A percentile compares a stretch with the other conserved stretches of the same genome.
phyloP scores from a whole-genome alignment of 345 rosid species.

The Geranium brycei region DNA sequence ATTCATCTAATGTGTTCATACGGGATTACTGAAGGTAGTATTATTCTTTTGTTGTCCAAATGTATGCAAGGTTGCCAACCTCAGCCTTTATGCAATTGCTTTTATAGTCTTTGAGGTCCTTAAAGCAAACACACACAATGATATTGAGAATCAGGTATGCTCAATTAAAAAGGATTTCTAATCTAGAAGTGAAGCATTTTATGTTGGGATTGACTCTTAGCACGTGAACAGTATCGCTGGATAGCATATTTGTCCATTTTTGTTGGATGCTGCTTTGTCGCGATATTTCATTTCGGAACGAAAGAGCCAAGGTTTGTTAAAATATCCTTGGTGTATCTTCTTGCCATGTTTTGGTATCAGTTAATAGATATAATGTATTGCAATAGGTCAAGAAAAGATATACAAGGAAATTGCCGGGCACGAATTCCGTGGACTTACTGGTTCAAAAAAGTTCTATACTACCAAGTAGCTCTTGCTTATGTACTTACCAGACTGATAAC shows the following conservation, averaged over 20 bases:
- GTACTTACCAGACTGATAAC: constrained; percentile 67
- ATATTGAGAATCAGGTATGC: constrained; percentile 67
- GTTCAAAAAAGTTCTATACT: constrained; percentile 69
- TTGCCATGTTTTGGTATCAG: neutral
- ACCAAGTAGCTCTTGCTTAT: constrained; percentile 84
- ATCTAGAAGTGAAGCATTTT: constrained; percentile 3
- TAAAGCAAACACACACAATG: constrained; percentile 35
- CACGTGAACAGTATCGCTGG: constrained; percentile 66
- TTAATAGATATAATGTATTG: neutral
- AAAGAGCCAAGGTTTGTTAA: constrained; percentile 66
- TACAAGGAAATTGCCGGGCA: constrained; percentile 25
- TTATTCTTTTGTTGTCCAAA: constrained; percentile 6
- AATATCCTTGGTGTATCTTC: neutral
- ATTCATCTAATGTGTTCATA: constrained; percentile 5
- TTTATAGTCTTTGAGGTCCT: constrained; percentile 46
- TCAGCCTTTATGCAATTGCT: constrained; percentile 75
- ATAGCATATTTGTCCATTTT: constrained; percentile 71
- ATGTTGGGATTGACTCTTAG: neutral
- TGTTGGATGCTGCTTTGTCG: constrained; percentile 77
- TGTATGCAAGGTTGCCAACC: constrained; percentile 64
- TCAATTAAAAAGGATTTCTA: neutral
- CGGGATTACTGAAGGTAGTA: constrained; percentile 2
- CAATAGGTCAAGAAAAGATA: constrained; percentile 17
- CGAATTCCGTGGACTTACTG: constrained; percentile 86
- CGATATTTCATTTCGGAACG: constrained; percentile 63